Evolutionary conservation across 305 asterid species (phyloP), one percentile per base, ranked within the genome.

Genomic region (Fraxinus nigra): DNA sequence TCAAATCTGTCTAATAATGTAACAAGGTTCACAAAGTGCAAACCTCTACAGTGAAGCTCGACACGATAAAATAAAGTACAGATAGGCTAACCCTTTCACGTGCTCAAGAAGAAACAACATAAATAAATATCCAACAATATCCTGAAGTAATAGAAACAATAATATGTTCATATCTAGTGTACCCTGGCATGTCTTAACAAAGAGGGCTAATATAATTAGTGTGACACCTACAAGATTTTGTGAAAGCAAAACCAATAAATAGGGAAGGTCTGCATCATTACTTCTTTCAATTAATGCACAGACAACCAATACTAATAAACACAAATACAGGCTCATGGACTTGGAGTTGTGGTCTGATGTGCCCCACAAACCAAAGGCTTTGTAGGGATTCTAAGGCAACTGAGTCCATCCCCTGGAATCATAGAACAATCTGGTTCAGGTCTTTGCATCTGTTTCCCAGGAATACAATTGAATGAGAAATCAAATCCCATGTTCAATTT

Each of bases 401-500:
- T 92, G 13, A 93, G 84, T 4, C 96, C 89, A 7, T 89, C 90
- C 16, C 94, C 97, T 0, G 94, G 96, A 10, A 89, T 82, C 18
- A 48, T 84, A 16, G 96, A 88, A 82, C 98, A 94, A 63, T 93
- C 96, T 5, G 95, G 95, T 77, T 82, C 85, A 8, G 98, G 97
- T 72, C 96, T 90, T 87, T 94, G 97, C 90, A 87, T 82, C 73
- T 79, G 85, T 48, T 54, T 88, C 4, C 98, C 97, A 0, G 98
- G 97, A 33, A 93, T 89, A 82, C 97, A 94, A 77, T 94, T 94
- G 35, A 91, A 79, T 2, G 98, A 88, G 87, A 94, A 89, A 83
- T 94, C 98, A 43, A 94, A 91, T 0, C 98, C 96, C 3, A 80
- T 82, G 34, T 89, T 88, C 84, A 92, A 76, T 35, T 82, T 87